Percentiles rank a stretch among this genome's conserved stretches.
Evolutionary conservation across 2,329 filamentous ascomycete genomes (phyloP).

Genomic region (Grosmannia huntii): DNA sequence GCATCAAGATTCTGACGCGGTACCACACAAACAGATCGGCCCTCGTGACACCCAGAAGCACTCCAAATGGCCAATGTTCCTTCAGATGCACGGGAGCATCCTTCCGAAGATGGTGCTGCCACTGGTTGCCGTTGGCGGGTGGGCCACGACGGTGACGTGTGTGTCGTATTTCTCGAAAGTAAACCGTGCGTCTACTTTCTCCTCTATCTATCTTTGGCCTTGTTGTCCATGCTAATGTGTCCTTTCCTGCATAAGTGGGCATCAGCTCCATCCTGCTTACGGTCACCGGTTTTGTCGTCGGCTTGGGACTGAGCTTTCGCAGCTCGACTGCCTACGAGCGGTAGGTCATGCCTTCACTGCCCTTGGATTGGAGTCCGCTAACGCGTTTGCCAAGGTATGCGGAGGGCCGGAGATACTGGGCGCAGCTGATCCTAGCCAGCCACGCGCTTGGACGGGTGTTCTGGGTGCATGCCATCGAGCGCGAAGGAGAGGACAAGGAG

Average conservation of each 20-base stretch:
- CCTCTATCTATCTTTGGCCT: background rate
- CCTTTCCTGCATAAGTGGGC: slow-evolving; percentile 24
- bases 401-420: slow-evolving; percentile 44
- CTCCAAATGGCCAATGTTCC: slow-evolving; percentile 66
- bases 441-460: slow-evolving; percentile 63
- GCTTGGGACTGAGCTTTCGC: slow-evolving; percentile 64
- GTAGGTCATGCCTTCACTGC: slow-evolving; percentile 15
- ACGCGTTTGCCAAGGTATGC: slow-evolving; percentile 22
- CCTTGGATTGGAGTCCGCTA: background rate
- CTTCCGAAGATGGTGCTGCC: slow-evolving; percentile 62
- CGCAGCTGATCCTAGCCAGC: slow-evolving; percentile 45
- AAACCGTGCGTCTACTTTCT: slow-evolving; percentile 11
- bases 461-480: slow-evolving; percentile 64
- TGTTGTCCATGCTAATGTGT: background rate
- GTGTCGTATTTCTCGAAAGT: slow-evolving; percentile 13
- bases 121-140: slow-evolving; percentile 46
- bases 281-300: slow-evolving; percentile 75
- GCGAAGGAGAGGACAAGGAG: slow-evolving; percentile 43
- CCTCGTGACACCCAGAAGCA: slow-evolving; percentile 57
- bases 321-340: slow-evolving; percentile 70
- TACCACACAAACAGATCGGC: slow-evolving; percentile 24
- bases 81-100: slow-evolving; percentile 66
- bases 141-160: slow-evolving; percentile 53
- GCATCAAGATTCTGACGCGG: background rate
- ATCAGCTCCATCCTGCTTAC: slow-evolving; percentile 64